Evolutionary conservation across 2,329 filamentous ascomycete genomes (phyloP), one percentile per base, ranked within the genome.

Genomic region (Microsporum ferrugineum): DNA sequence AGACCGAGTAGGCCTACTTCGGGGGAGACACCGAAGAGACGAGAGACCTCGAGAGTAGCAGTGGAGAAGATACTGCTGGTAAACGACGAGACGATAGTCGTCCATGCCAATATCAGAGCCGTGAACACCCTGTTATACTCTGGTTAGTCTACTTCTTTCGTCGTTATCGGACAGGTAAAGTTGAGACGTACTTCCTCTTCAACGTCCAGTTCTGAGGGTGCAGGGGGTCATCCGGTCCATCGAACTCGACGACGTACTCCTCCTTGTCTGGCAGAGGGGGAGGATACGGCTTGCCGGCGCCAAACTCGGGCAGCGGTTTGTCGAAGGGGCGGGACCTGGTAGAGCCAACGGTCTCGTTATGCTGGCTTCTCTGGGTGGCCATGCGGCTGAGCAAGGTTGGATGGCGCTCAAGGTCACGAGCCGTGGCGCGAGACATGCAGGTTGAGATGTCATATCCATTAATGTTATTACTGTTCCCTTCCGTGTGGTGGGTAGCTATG

Each of bases 181-280:
- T 5, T 12, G 6, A 34, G 17, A 78, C 80, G 69, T 73, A 84
- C 84, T 95, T 96, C 78, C 88, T 91, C 70, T 77, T 82, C 60
- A 88, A 69, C 0, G 88, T 81, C 91, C 91, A 96, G 71, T 96
- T 96, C 75, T 92, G 88, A 0, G 89, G 87, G 73, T 95, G 90
- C 63, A 91, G 70, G 1, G 90, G 90, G 68, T 96, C 91, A 65
- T 91, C 81, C 0, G 84, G 86, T 0, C 90, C 91, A 66, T 91
- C 87, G 69, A 95, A 96, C 72, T 90, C 82, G 10, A 84, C 82
- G 1, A 84, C 81, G 68, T 84, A 85, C 62, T 83, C 80, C 67
- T 84, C 81, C 63, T 76, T 74, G n/a, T 78, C 78, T 5, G 81
- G 81, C 14, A 84, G 68, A 0, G 72, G 73, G 14, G 81, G 81